Percentiles rank a stretch among this genome's conserved stretches.
Conservation (phyloP, 805 yeast genomes). For the Saccharomycopsis oosterbeekiorum region DNA sequence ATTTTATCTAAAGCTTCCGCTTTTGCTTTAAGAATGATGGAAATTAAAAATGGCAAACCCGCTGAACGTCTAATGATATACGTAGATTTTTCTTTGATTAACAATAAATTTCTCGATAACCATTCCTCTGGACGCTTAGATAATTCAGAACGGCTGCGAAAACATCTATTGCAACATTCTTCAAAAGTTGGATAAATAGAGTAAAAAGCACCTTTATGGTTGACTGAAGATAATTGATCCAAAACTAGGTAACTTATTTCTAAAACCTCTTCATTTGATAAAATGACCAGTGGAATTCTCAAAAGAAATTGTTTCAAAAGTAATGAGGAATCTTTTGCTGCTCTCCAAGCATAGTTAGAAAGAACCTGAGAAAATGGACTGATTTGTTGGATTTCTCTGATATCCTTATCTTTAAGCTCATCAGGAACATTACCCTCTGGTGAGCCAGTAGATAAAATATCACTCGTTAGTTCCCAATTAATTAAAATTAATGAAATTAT, state of each 20-base stretch:
- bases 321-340: constrained; percentile 63
- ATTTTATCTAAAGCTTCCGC: constrained; percentile 6
- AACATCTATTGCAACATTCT: constrained; percentile 52
- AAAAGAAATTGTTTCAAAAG: constrained; percentile 40
- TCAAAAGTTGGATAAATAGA: constrained; percentile 77
- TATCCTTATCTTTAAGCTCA: constrained; percentile 30
- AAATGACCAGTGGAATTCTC: constrained; percentile 20
- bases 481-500: constrained; percentile 20
- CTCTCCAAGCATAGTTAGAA: constrained; percentile 71
- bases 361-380: constrained; percentile 34
- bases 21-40: constrained; percentile 60
- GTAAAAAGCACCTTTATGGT: constrained; percentile 89
- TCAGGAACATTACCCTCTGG: constrained; percentile 58
- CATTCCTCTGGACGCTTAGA: constrained; percentile 40
- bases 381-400: constrained; percentile 9
- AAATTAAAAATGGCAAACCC: constrained; percentile 73
- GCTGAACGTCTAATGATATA: constrained; percentile 85
- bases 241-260: constrained; percentile 45
- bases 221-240: constrained; percentile 58
- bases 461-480: constrained; percentile 29
- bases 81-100: constrained; percentile 50
- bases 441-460: constrained; percentile 52
- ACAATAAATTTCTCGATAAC: constrained; percentile 46
- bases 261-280: constrained; percentile 21
- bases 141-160: constrained; percentile 21